Evolutionary conservation across 306 rosid species (phyloP).

Genomic region (Pyrus bretschneideri): DNA sequence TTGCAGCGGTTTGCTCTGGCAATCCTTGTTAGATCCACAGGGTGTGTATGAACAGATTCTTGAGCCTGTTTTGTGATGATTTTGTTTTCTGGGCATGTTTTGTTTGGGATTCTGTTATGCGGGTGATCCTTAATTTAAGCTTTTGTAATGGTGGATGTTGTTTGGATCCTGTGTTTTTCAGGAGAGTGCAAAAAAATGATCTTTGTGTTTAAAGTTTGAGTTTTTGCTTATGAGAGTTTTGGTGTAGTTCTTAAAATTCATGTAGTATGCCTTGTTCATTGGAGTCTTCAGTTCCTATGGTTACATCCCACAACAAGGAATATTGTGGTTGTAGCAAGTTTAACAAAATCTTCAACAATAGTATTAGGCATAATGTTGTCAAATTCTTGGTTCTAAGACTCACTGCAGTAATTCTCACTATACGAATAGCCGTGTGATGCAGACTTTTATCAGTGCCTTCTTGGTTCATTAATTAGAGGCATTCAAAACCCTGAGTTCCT

Average conservation of each 20-base stretch:
- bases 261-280: constrained; percentile 9
- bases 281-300: constrained; percentile 5
- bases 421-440: background rate
- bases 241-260: constrained; percentile 14
- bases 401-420: background rate
- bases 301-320: background rate
- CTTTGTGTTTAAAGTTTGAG: constrained; percentile 19
- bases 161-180: constrained; percentile 22
- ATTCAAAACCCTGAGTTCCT: background rate
- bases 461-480: background rate
- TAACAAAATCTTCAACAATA: background rate
- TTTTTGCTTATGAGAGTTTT: background rate
- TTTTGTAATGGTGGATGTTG: constrained; percentile 13
- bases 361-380: background rate
- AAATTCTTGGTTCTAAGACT: background rate
- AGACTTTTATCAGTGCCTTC: background rate
- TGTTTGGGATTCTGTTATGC: constrained; percentile 9
- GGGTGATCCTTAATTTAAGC: constrained; percentile 23
- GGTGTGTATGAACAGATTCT: constrained; percentile 10
- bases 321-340: background rate
- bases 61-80: constrained; percentile 5
- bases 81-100: constrained; percentile 13
- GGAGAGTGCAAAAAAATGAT: constrained; percentile 1
- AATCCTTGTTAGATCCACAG: constrained; percentile 35
- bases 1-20: constrained; percentile 20